phyloP scores from a whole-genome alignment of 768 basidiomycete genomes.

The Auricularia sp. region DNA sequence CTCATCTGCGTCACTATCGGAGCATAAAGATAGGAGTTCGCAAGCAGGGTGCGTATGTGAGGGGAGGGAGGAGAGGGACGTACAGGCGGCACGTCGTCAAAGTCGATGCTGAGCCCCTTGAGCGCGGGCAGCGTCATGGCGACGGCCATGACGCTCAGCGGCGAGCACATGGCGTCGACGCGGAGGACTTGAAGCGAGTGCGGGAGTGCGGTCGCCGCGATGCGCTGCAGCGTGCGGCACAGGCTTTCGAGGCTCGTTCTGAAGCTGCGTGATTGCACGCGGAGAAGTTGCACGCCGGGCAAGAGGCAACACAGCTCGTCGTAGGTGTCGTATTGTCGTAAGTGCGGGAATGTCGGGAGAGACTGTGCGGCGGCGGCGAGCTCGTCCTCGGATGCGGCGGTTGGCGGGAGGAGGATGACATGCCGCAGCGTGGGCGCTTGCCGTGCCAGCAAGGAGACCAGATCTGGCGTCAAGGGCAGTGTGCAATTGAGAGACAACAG shows the following conservation, averaged over 20 bases:
- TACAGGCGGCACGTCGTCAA: neutral
- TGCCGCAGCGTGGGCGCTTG: neutral
- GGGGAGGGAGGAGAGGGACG: neutral
- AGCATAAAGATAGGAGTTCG: neutral
- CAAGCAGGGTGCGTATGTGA: too few relatives aligned
- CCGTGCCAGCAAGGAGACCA: neutral
- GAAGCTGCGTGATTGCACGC: neutral
- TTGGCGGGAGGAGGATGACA: neutral
- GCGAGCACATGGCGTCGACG: neutral
- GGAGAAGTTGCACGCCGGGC: neutral
- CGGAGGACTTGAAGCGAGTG: conserved; percentile 28
- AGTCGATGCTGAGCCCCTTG: neutral
- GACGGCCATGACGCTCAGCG: neutral
- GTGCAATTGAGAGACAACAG: neutral
- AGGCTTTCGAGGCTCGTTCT: neutral
- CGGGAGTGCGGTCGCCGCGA: conserved; percentile 30
- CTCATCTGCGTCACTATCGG: neutral
- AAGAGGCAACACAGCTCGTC: neutral
- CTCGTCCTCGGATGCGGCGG: neutral
- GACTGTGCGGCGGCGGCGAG: neutral
- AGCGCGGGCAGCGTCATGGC: neutral
- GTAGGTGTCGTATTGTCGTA: neutral
- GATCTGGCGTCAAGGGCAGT: neutral
- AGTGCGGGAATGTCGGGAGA: neutral
- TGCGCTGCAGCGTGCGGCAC: neutral